Evolutionary conservation across 2,329 filamentous ascomycete species (phyloP), one percentile per base, ranked within the genome.

Genomic region (Rhytidhysteron rufulum): DNA sequence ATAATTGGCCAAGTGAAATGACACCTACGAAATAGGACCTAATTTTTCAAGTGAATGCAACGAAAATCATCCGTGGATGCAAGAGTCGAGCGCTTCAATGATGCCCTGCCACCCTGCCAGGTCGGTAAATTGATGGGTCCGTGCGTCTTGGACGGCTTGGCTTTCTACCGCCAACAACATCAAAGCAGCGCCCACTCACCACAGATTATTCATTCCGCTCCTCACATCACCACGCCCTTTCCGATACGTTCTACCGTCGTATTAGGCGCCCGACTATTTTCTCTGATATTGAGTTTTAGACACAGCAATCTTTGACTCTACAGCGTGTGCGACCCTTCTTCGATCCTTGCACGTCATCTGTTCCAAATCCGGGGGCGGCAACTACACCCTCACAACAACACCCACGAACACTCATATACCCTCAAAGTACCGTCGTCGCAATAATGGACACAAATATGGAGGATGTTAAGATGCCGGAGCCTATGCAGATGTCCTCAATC

Each of bases 361-460:
- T 24, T 52, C 56, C 55, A 52, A 55, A 55, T 62, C 61, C 56
- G 58, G 59, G n/a, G 51, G 54, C 47, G 59, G 55, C 56, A 53
- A 56, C 53, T 44, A 57, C 48, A 57, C 58, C 58, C 60, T 59
- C 59, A 54, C 43, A 44, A 44, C 37, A 58, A 55, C 49, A 47
- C 48, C 51, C 49, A 40, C 50, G 46, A 50, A 48, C 50, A 48
- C 48, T 47, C 40, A 46, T 47, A 32, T 44, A 37, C 19, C 33
- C 31, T 19, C 21, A 20, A 18, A 15, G 16, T 30, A 41, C 39
- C 42, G 39, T 41, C 43, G 38, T 49, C 42, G 69, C 71, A 37
- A 79, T 60, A 52, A 95, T 96, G 89, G 91, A 98, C 71, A 95
- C 89, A 63, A 95, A 94, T 71, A 98, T 98, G 93, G 91, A 96